A percentile compares a stretch with the other conserved stretches of the same genome.
Conservation (phyloP, 208 protist genomes). For the Vickermania ingenoplastis region DNA sequence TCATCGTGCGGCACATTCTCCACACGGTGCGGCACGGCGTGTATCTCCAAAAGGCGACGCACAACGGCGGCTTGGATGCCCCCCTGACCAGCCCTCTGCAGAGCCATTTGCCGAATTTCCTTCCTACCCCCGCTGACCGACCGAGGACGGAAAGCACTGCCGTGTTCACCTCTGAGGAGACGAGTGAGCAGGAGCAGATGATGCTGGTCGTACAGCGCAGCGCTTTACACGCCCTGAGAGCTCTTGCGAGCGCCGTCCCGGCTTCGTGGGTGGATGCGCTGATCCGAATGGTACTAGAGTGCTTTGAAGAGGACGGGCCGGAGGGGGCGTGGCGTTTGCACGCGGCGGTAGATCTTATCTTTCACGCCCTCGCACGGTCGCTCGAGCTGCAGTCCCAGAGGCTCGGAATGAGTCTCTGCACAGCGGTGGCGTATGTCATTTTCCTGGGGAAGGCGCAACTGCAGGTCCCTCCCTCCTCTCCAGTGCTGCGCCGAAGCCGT, state of each 20-base stretch:
- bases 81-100: not conserved
- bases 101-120: not conserved
- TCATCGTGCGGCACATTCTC: not conserved
- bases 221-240: conserved; percentile 37
- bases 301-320: conserved; percentile 23
- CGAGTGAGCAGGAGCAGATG: conserved; percentile 16
- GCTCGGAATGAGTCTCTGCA: conserved; percentile 48
- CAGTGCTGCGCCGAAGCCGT: no score
- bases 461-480: not conserved
- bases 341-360: conserved; percentile 34
- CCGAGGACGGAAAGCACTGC: not conserved
- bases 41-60: not conserved
- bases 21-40: not conserved
- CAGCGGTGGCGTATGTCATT: not conserved
- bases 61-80: not conserved
- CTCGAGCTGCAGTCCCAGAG: conserved; percentile 56
- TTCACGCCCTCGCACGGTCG: conserved; percentile 29
- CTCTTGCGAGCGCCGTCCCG: conserved; percentile 47
- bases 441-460: not conserved
- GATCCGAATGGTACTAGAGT: conserved; percentile 24
- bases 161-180: conserved; percentile 22
- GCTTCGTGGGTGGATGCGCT: conserved; percentile 37
- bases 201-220: conserved; percentile 27
- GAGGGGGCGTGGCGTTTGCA: conserved; percentile 33
- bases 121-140: not conserved